Evolutionary conservation across 176 grass and related monocot genomes (phyloP), one percentile per base, ranked within the genome.

Genomic region (Rhynchospora tenuis): DNA sequence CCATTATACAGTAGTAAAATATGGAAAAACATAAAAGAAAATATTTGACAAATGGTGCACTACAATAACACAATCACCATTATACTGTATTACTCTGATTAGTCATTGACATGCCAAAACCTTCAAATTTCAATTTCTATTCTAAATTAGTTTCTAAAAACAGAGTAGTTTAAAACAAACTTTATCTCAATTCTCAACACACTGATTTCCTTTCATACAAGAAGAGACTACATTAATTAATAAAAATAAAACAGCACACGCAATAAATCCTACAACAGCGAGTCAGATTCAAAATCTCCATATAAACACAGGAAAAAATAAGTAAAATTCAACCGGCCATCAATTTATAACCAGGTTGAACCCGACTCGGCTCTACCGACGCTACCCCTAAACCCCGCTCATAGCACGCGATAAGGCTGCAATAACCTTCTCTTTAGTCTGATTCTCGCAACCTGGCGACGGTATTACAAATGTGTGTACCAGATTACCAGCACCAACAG

Each of bases 401-500:
- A 88, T 91, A 27, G 58, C 86, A 13, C 69, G 86, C 29, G 93
- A 99, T 87, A 99, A 76, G 0, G 89, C 89, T 0, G 93, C 75
- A 8, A 93, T 77, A 66, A 99, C 79, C 81, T 99, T 95, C 59
- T 93, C 96, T 52, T 92, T 99, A 1, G 88, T 99, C 88, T 99
- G 88, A 58, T 90, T 86, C 79, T 95, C 96, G 3, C 89, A 71
- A 28, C 89, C 96, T 23, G 93, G 89, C 15, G 91, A 93, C 60
- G 91, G 92, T 72, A 99, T 91, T 46, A 93, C 86, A 54, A 99
- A 91, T 23, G 93, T 91, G 80, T 99, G 96, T 76, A 93, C 85
- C 5, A 89, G 86, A 4, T 79, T 88, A 12, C 85, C 89, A 1
- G 81, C 86, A 78, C 87, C 92, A 43, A 83, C 15, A 0, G 89